Conservation (phyloP, 345 rosid species). For the Eucalyptus camaldulensis region DNA sequence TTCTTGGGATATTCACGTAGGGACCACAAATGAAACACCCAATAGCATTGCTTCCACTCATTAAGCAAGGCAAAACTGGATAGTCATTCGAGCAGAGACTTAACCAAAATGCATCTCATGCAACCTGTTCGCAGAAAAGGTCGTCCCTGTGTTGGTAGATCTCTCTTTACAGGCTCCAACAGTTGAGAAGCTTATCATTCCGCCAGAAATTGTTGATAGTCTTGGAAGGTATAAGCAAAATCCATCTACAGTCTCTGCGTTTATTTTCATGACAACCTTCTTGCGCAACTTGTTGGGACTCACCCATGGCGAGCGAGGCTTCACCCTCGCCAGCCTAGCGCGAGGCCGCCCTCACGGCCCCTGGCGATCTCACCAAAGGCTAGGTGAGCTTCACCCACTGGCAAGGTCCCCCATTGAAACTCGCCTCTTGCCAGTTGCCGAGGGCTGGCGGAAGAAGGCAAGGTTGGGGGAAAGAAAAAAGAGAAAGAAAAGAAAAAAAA, state of each 20-base stretch:
- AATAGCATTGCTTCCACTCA: conserved; percentile 26
- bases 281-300: neutral
- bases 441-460: too few species aligned
- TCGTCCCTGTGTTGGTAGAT: conserved; percentile 68
- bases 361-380: too few species aligned
- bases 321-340: too few species aligned
- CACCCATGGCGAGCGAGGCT: too few species aligned
- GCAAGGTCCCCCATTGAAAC: too few species aligned
- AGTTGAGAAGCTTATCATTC: conserved; percentile 50
- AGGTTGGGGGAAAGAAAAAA: too few species aligned
- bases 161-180: conserved; percentile 61
- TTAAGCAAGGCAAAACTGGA: conserved; percentile 13
- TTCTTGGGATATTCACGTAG: conserved; percentile 13
- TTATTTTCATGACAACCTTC: neutral
- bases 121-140: conserved; percentile 61
- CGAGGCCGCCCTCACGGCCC: too few species aligned
- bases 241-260: neutral
- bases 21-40: conserved; percentile 9
- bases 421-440: too few species aligned
- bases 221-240: conserved; percentile 57
- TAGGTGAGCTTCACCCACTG: too few species aligned
- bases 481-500: too few species aligned
- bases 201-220: conserved; percentile 68
- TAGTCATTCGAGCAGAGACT: too few species aligned
- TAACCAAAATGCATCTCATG: conserved; percentile 11